These are phyloP conservation scores for Candida koratica DNA, from an alignment of 805 yeast genomes.

Conservation along the genomic window DNA sequence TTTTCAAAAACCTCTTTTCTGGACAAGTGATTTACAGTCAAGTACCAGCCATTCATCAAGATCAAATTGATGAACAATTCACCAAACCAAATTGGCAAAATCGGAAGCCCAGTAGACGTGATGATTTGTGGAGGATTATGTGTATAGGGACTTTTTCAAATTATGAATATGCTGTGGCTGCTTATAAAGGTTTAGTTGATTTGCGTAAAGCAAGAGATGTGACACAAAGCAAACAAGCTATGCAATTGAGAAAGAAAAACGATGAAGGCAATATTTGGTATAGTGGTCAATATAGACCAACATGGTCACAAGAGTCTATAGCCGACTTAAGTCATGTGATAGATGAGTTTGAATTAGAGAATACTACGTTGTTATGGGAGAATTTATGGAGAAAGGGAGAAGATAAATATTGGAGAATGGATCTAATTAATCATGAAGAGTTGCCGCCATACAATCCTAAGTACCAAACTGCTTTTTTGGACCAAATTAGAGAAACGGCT, in stretches of 20 bases:
- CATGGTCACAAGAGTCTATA: constrained; percentile 85
- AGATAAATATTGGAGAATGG: constrained; percentile 62
- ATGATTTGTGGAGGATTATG: constrained; percentile 88
- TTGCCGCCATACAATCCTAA: constrained; percentile 58
- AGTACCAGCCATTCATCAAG: constrained; percentile 58
- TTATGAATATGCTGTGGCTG: constrained; percentile 63
- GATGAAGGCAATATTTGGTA: constrained; percentile 81
- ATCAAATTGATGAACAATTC: constrained; percentile 67
- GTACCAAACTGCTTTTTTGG: constrained; percentile 63
- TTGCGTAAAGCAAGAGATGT: constrained; percentile 72
- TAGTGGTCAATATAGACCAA: constrained; percentile 84
- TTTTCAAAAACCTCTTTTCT: constrained; percentile 79
- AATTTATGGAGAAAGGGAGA: constrained; percentile 84
- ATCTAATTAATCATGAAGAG: constrained; percentile 56
- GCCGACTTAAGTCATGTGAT: constrained; percentile 72
- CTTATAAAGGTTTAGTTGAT: constrained; percentile 70
- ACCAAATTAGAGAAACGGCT: constrained; percentile 48
- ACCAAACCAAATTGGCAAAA: constrained; percentile 87
- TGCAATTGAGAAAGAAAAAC: constrained; percentile 65
- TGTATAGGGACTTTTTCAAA: constrained; percentile 68
- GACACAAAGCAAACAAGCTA: constrained; percentile 54
- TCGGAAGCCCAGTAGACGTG: constrained; percentile 70
- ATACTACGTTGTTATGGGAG: constrained; percentile 73
- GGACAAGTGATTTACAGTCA: constrained; percentile 92
- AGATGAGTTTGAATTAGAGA: constrained; percentile 53